Evolutionary conservation across 495 filamentous ascomycete genomes (phyloP), one percentile per base, ranked within the genome.

Genomic region (Hypoxylon fuscum): DNA sequence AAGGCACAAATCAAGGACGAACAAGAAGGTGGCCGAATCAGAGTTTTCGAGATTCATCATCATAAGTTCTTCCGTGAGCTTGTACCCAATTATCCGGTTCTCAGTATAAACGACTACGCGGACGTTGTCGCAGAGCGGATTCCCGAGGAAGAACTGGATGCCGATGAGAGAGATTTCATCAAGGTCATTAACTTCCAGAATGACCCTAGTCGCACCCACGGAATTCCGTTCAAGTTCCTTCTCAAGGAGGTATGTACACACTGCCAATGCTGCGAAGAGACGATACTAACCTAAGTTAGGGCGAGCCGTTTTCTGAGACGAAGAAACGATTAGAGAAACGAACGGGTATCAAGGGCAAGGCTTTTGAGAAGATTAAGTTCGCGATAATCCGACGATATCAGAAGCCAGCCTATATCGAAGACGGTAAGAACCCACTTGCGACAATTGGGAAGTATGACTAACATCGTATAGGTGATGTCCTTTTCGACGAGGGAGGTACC

Each of bases 361-460:
- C 91, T 53, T 95, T 98, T 62, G 95, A 99, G 75, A 99, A 97
- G 81, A 93, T 98, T 72, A 97, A 93, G 75, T 97, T 99, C 79
- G 91, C 92, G 4, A 76, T 97, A 40, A 82, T 97, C 5, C 84
- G 85, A 58, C 83, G 89, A 50, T 96, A 88, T 74, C 85, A 89
- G 15, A 89, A 83, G 66, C 89, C 93, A 3, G 79, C 84, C 51
- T 97, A 96, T 78, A 79, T 99, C 52, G 85, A 84, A 60, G 95
- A 98, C 79, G 93, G 95, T 96, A 78, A 82, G 87, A 72, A 22
- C 41, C 14, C 35, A 22, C 11, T n/a, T 25, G 15, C 11, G 12
- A 23, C 7, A 25, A 22, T 38, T 41, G 5, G 18, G 31, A n/a
- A n/a, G 6, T 17, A 45, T 9, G 42, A 57, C 69, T 64, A 43